phyloP scores from a whole-genome alignment of 2,329 filamentous ascomycete species.

The Moelleriella libera region DNA sequence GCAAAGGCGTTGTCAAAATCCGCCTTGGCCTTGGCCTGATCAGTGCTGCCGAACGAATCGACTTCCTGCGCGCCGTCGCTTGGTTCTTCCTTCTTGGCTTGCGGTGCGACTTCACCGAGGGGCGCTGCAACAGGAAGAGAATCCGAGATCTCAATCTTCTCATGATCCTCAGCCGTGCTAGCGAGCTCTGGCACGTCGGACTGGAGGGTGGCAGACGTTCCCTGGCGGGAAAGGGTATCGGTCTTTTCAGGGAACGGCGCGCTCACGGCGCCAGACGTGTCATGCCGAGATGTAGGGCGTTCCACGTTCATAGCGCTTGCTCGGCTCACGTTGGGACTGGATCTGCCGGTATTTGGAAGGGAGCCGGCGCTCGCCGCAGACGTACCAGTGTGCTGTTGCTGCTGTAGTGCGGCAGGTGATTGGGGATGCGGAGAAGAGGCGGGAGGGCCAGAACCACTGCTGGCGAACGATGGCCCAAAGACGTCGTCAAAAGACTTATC shows the following conservation, averaged over 20 bases:
- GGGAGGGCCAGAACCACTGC: constrained; percentile 19
- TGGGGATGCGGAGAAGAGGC: constrained; percentile 15
- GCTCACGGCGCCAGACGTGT: constrained; percentile 44
- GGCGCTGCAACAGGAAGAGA: constrained; percentile 9
- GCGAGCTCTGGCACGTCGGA: constrained; percentile 28
- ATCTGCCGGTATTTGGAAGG: constrained; percentile 29
- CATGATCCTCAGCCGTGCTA: constrained; percentile 9
- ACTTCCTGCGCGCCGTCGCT: constrained; percentile 7
- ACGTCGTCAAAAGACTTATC: constrained; percentile 74
- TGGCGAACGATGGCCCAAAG: constrained; percentile 54
- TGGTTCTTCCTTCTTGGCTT: constrained; percentile 7
- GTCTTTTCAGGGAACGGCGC: constrained; percentile 50
- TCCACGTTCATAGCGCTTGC: constrained; percentile 44
- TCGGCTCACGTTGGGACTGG: constrained; percentile 50
- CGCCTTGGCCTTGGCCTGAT: constrained; percentile 52
- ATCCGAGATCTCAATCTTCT: constrained; percentile 12
- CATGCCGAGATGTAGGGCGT: constrained; percentile 33
- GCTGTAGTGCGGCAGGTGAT: constrained; percentile 21
- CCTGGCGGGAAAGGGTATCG: constrained; percentile 65
- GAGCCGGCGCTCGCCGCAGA: constrained; percentile 38
- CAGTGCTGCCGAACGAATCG: constrained; percentile 39
- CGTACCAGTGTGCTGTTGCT: constrained; percentile 42
- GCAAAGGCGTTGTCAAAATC: constrained; percentile 82
- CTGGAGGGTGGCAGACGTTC: constrained; percentile 50
- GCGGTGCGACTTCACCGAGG: constrained; percentile 3